Evolutionary conservation across 305 asterid species (phyloP).

Genomic region (Fraxinus sp.): DNA sequence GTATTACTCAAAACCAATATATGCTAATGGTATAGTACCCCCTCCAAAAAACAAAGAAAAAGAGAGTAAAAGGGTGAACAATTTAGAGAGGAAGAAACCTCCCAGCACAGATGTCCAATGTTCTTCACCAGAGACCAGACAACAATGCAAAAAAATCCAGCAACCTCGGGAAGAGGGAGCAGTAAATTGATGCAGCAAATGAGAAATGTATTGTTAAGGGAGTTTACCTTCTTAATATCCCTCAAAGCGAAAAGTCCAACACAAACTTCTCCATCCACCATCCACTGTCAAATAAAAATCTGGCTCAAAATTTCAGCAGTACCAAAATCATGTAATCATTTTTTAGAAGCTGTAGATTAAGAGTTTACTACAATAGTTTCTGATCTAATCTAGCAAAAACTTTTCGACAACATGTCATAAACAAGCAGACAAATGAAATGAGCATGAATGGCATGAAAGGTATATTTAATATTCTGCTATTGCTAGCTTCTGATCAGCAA

Average conservation of each 20-base stretch:
- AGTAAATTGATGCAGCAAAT: slow-evolving; percentile 1
- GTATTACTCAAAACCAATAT: not conserved
- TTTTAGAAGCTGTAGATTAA: not conserved
- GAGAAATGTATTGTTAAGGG: slow-evolving; percentile 6
- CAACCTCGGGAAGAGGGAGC: not conserved
- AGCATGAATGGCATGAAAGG: not conserved
- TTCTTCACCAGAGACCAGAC: slow-evolving; percentile 2
- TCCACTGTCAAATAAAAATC: slow-evolving; percentile 64
- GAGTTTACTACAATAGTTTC: not conserved
- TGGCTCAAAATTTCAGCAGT: slow-evolving; percentile 7
- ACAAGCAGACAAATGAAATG: not conserved
- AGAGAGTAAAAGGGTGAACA: not conserved
- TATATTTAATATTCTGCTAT: not conserved
- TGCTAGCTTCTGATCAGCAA: not conserved
- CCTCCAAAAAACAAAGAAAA: not conserved
- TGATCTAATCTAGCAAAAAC: not conserved
- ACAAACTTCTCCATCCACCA: slow-evolving; percentile 95
- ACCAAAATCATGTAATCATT: not conserved
- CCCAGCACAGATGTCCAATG: not conserved
- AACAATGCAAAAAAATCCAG: slow-evolving; percentile 11
- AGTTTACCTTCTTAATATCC: slow-evolving; percentile 77
- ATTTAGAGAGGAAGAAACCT: not conserved
- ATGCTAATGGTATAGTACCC: not conserved
- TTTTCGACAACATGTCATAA: not conserved
- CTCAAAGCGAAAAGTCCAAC: slow-evolving; percentile 84